phyloP scores from a whole-genome alignment of 805 yeast species.

The Blastobotrys muscicola region DNA sequence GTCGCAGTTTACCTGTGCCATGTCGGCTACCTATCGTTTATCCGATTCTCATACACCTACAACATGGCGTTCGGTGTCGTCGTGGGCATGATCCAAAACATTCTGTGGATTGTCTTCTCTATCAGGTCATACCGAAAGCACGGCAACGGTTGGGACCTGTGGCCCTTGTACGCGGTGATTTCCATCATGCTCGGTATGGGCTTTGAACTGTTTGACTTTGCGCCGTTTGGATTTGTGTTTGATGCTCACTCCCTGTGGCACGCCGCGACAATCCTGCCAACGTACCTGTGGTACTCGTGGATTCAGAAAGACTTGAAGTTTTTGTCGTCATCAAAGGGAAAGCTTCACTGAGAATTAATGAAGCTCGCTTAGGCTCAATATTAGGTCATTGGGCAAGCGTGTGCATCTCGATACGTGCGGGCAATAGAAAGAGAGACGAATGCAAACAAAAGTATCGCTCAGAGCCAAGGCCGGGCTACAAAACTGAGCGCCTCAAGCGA shows the following conservation, averaged over 20 bases:
- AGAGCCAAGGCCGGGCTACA: too few relatives aligned
- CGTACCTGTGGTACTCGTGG: conserved; percentile 59
- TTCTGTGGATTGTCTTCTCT: conserved; percentile 36
- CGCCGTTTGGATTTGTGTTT: conserved; percentile 55
- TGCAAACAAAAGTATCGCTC: too few relatives aligned
- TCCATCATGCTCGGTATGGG: conserved; percentile 66
- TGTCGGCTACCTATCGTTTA: conserved; percentile 47
- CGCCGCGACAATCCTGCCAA: conserved; percentile 74
- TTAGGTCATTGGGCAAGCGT: too few relatives aligned
- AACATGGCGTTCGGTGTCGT: conserved; percentile 85
- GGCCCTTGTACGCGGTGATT: conserved; percentile 44
- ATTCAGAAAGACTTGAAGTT: conserved; percentile 25
- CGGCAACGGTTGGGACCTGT: conserved; percentile 32
- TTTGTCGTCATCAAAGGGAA: conserved; percentile 7
- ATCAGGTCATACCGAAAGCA: conserved; percentile 19
- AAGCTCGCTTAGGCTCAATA: too few relatives aligned
- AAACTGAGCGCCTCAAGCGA: too few relatives aligned
- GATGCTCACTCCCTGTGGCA: conserved; percentile 98
- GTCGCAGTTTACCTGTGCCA: conserved; percentile 50
- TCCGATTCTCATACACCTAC: conserved; percentile 85
- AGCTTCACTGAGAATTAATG: background rate
- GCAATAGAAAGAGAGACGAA: too few relatives aligned
- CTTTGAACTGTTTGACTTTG: conserved; percentile 85
- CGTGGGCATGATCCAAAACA: conserved; percentile 69
- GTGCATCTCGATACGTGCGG: too few relatives aligned